These are phyloP conservation scores for Didymella lethalis DNA, from an alignment of 2,329 filamentous ascomycete genomes.

Conservation along the genomic window DNA sequence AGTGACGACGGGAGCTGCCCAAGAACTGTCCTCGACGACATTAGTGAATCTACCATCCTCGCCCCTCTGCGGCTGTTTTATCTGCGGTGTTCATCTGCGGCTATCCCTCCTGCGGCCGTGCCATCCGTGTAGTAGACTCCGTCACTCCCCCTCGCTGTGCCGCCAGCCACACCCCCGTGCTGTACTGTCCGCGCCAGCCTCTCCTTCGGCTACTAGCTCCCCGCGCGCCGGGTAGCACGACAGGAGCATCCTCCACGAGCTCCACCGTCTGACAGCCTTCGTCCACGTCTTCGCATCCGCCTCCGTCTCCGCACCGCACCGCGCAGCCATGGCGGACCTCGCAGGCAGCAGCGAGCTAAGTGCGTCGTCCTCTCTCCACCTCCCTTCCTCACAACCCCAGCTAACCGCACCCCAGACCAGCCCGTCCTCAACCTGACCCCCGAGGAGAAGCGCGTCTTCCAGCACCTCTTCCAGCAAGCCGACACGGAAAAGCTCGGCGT, in stretches of 20 bases:
- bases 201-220: slow-evolving; percentile 37
- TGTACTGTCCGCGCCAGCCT: slow-evolving; percentile 30
- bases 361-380: slow-evolving; percentile 22
- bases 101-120: not conserved
- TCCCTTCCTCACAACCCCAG: slow-evolving; percentile 6
- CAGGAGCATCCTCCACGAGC: slow-evolving; percentile 7
- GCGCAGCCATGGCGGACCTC: slow-evolving; percentile 49
- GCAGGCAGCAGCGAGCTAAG: slow-evolving; percentile 46
- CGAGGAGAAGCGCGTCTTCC: slow-evolving; percentile 94
- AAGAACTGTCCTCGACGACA: slow-evolving; percentile 7
- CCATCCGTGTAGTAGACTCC: slow-evolving; percentile 10
- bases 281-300: too few relatives aligned
- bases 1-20: not conserved
- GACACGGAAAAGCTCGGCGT: slow-evolving; percentile 92
- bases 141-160: slow-evolving; percentile 6
- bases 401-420: slow-evolving; percentile 38
- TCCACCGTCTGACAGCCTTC: too few relatives aligned
- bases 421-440: slow-evolving; percentile 82
- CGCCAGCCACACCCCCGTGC: slow-evolving; percentile 8
- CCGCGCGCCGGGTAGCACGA: slow-evolving; percentile 34
- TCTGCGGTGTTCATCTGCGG: not conserved
- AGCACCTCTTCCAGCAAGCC: slow-evolving; percentile 90
- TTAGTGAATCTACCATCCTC: slow-evolving; percentile 2
- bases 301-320: slow-evolving; percentile 1
- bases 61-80: not conserved